A percentile compares a stretch with the other conserved stretches of the same genome.
Conservation (phyloP, 139 green algal species). For the Chlamydomonas schloesseri region DNA sequence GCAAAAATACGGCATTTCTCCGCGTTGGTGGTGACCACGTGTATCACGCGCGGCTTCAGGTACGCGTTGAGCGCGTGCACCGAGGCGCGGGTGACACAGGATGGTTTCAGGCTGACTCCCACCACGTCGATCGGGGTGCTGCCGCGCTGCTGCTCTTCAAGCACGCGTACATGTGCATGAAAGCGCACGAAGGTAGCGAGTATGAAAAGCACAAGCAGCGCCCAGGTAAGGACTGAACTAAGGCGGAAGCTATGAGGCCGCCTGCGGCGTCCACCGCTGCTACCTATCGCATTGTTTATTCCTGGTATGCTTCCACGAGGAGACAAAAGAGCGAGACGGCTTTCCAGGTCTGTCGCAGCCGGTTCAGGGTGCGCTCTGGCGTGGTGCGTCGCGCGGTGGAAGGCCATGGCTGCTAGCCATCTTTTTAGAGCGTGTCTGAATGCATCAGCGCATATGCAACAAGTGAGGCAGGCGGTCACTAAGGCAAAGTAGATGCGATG, state of each 20-base stretch:
- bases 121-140: constrained; percentile 27
- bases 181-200: background rate
- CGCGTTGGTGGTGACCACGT: constrained; percentile 43
- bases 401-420: constrained; percentile 2
- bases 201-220: constrained; percentile 6
- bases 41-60: constrained; percentile 46
- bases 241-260: background rate
- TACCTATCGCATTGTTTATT: background rate
- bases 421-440: too few relatives aligned
- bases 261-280: background rate
- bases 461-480: too few relatives aligned
- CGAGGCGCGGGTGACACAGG: constrained; percentile 48
- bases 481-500: too few relatives aligned
- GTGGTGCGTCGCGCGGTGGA: background rate
- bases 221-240: background rate
- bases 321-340: background rate
- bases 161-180: background rate
- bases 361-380: too few relatives aligned
- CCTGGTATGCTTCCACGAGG: background rate
- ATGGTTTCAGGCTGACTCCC: constrained; percentile 51
- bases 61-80: constrained; percentile 43
- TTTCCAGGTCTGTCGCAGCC: background rate
- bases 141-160: background rate
- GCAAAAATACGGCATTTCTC: constrained; percentile 40
- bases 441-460: too few relatives aligned